Conservation (phyloP, 495 filamentous ascomycete species). For the Aspergillus sparsus region DNA sequence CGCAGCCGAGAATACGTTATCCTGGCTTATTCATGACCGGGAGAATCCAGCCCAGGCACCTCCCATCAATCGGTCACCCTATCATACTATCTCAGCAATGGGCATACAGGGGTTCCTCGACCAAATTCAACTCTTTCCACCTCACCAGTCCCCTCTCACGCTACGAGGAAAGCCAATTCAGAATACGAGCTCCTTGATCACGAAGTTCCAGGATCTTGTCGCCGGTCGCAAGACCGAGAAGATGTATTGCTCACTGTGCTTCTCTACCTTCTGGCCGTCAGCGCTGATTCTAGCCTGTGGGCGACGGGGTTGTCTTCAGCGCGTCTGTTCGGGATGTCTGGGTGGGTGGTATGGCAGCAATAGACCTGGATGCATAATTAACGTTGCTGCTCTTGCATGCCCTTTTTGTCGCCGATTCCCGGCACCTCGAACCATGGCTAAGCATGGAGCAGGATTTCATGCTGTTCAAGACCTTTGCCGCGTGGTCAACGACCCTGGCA, state of each 20-base stretch:
- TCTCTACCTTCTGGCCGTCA: conserved; percentile 29
- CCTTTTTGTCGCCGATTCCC: conserved; percentile 46
- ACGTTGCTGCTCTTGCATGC: conserved; percentile 42
- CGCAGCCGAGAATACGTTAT: conserved; percentile 33
- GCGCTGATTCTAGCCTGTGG: conserved; percentile 31
- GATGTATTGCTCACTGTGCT: conserved; percentile 43
- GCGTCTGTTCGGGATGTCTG: conserved; percentile 27
- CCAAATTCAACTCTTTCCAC: conserved; percentile 40
- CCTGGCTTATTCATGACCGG: conserved; percentile 43
- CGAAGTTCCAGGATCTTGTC: conserved; percentile 35
- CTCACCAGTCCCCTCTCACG: conserved; percentile 15
- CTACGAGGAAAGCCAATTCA: conserved; percentile 42
- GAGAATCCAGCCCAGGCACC: conserved; percentile 29
- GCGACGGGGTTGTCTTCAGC: conserved; percentile 28
- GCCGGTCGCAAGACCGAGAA: conserved; percentile 31
- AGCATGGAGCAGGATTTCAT: conserved; percentile 25
- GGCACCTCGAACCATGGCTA: conserved; percentile 29
- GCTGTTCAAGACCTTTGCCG: conserved; percentile 25
- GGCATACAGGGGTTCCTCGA: conserved; percentile 31
- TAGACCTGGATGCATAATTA: conserved; percentile 35
- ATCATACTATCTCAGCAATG: conserved; percentile 35
- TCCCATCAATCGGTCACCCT: conserved; percentile 41
- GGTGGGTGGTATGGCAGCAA: conserved; percentile 30
- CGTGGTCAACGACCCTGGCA: conserved; percentile 34
- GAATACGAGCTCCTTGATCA: conserved; percentile 35